Conservation (phyloP, 2,329 filamentous ascomycete genomes). For the Neocucurbitaria cava region DNA sequence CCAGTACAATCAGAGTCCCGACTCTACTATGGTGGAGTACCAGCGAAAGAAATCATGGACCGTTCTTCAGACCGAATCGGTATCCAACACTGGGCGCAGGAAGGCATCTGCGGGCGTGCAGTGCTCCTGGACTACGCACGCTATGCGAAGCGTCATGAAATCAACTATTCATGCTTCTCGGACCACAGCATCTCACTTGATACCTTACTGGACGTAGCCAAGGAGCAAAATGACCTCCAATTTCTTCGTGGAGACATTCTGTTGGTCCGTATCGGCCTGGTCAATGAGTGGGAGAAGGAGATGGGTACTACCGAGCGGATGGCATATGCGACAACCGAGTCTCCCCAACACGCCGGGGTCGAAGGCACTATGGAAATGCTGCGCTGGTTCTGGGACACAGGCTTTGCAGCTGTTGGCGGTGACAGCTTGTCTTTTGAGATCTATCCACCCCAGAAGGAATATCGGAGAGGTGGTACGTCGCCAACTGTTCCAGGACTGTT, state of each 20-base stretch:
- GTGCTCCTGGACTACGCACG: not conserved
- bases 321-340: too few relatives aligned
- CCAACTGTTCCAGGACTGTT: too few relatives aligned
- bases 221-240: not conserved
- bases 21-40: too few relatives aligned
- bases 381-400: not conserved
- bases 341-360: not conserved
- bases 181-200: not conserved
- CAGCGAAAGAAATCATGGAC: too few relatives aligned
- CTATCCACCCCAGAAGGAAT: conserved; percentile 33
- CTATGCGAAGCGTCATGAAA: not conserved
- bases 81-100: too few relatives aligned
- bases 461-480: too few relatives aligned
- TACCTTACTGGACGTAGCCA: not conserved
- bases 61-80: too few relatives aligned
- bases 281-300: not conserved
- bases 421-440: conserved; percentile 49
- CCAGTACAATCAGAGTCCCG: too few relatives aligned
- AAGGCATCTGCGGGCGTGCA: conserved; percentile 2
- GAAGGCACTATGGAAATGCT: not conserved
- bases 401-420: conserved; percentile 51
- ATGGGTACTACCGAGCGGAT: too few relatives aligned
- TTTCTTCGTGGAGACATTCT: conserved; percentile 10
- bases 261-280: conserved; percentile 11
- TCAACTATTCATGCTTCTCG: not conserved